A percentile compares a stretch with the other conserved stretches of the same genome.
phyloP scores from a whole-genome alignment of 31 red algal species.

The Asparagopsis taxiformis region DNA sequence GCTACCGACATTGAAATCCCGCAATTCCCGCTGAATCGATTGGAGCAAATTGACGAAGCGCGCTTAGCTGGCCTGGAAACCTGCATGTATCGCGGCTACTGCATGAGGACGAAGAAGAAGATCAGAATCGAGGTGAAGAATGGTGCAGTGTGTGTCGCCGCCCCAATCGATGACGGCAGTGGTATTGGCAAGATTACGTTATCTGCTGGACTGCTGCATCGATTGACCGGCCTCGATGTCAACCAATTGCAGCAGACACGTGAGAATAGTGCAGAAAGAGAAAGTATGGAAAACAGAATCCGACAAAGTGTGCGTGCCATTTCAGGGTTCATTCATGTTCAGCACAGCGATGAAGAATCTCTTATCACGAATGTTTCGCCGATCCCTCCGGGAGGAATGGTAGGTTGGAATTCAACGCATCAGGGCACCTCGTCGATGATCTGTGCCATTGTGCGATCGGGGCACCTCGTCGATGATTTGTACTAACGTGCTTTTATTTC shows the following conservation, averaged over 20 bases:
- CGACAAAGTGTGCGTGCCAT: constrained; percentile 12
- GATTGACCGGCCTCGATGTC: background rate
- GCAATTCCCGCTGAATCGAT: background rate
- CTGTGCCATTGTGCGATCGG: background rate
- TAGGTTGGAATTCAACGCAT: constrained; percentile 20
- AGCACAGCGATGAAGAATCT: background rate
- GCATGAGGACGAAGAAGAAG: background rate
- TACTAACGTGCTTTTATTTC: background rate
- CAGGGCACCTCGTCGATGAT: background rate
- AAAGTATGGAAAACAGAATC: background rate
- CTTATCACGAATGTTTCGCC: constrained; percentile 23
- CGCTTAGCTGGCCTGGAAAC: background rate
- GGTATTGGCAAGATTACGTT: background rate
- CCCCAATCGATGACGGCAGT: background rate
- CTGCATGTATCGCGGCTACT: background rate
- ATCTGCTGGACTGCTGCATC: background rate
- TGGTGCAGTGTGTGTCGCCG: background rate
- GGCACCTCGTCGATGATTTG: background rate
- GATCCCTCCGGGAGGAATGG: constrained; percentile 21
- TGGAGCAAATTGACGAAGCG: background rate
- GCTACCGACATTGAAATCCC: background rate
- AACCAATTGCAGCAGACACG: background rate
- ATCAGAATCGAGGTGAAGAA: background rate
- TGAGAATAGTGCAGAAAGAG: background rate
- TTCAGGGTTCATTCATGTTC: constrained; percentile 28